Evolutionary conservation across 1,284 basidiomycete genomes (phyloP), one percentile per base, ranked within the genome.

Genomic region (Anthracocystis walkeri): DNA sequence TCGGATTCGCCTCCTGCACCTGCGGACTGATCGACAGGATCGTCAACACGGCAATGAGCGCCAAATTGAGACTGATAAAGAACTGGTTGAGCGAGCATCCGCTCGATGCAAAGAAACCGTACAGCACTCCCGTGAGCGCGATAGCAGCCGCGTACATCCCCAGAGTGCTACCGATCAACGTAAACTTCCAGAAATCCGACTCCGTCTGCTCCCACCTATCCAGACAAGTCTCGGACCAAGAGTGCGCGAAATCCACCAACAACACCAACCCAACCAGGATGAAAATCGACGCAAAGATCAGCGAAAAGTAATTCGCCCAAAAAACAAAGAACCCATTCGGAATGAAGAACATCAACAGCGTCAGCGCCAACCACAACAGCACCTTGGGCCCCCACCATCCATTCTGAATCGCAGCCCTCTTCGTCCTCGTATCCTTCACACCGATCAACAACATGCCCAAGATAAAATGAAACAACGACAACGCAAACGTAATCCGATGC

Each of bases 301-400:
- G 89, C 25, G 95, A 79, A 23, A 96, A 87, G 84, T 96, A 97
- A 81, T 96, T 95, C 53, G 95, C 95, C 94, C 91, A 97, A 86
- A 96, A 92, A 86, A 96, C 93, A 86, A 96, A 95, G 89, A 97
- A 95, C 54, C 89, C 91, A 82, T 96, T 96, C 0, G 94, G 94
- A 75, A 96, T 92, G 86, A 96, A 91, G 89, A 99, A 99, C 6
- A 92, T 92, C 27, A 93, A 86, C 49, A 89, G 87, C 65, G 96
- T 87, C 58, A 96, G 89, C 61, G 92, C 79, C 27, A 95, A 81
- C 93, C 93, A 95, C 6, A 92, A 87, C 51, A 97, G 88, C 38
- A 94, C 90, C 85, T 99, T 99, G 14, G 95, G 95, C 38, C 96
- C 96, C 96, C 96, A 99, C 95, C 95, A 99, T 2, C 96, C 96